Conservation (phyloP, 2,329 filamentous ascomycete species). For the Epichloe brachyelytri region DNA sequence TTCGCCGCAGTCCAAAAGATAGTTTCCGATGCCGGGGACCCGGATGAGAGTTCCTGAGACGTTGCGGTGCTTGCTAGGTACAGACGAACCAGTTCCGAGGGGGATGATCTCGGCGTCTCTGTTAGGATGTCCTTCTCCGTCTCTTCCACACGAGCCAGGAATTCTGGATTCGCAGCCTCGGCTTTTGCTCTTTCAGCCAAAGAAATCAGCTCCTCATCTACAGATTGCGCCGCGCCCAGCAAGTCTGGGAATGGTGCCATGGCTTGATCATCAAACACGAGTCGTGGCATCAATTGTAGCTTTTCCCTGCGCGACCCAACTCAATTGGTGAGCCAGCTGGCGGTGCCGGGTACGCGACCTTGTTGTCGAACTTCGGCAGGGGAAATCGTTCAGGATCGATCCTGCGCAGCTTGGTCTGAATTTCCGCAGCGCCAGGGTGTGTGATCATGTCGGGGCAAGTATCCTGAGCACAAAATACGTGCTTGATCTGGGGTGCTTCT, state of each 20-base stretch:
- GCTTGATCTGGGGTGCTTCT: conserved; percentile 47
- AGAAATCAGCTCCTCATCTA: conserved; percentile 30
- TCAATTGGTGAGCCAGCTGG: conserved; percentile 18
- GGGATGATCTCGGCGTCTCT: conserved; percentile 72
- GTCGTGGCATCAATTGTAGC: conserved; percentile 33
- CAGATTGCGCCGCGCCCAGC: conserved; percentile 28
- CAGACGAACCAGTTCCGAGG: conserved; percentile 80
- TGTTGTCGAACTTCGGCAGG: conserved; percentile 53
- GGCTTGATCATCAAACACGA: conserved; percentile 31
- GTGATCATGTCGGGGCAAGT: conserved; percentile 63
- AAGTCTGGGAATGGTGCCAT: conserved; percentile 33
- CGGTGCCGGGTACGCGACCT: conserved; percentile 13
- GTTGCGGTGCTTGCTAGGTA: conserved; percentile 89
- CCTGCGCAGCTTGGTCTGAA: conserved; percentile 55
- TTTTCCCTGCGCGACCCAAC: conserved; percentile 31
- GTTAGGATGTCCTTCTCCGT: conserved; percentile 51
- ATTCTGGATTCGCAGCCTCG: conserved; percentile 27
- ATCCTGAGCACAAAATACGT: conserved; percentile 67
- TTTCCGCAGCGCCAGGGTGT: conserved; percentile 51
- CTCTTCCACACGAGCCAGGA: conserved; percentile 35
- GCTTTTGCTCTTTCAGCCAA: conserved; percentile 38
- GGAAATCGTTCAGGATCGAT: conserved; percentile 65
- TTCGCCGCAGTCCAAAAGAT: conserved; percentile 85
- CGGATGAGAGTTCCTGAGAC: conserved; percentile 79
- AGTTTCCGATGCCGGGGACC: conserved; percentile 75